Percentiles rank a stretch among this genome's conserved stretches.
Conservation (phyloP, 2,329 filamentous ascomycete genomes). For the Mycocentrospora acerina region DNA sequence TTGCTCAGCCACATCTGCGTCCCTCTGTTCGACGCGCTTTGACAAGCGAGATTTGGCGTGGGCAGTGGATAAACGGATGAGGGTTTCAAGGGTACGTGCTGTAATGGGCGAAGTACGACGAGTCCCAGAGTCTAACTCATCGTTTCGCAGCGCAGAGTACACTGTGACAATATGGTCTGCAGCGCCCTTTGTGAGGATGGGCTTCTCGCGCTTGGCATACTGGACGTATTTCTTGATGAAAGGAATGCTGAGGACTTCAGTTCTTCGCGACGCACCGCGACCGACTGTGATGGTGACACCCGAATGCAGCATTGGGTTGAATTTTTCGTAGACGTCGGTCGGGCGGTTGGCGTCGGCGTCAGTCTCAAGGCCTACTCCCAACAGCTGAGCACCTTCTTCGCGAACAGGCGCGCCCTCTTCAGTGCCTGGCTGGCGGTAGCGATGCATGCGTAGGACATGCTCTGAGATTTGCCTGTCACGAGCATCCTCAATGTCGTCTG, state of each 20-base stretch:
- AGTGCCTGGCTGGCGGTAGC: conserved; percentile 86
- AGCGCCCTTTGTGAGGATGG: conserved; percentile 84
- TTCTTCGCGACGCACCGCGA: conserved; percentile 71
- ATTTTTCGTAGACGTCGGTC: conserved; percentile 94
- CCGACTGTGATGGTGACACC: conserved; percentile 78
- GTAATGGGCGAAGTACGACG: conserved; percentile 93
- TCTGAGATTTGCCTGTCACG: conserved; percentile 90
- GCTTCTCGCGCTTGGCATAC: conserved; percentile 92
- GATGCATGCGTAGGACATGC: conserved; percentile 95
- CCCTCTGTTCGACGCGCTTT: conserved; percentile 82
- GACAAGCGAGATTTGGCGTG: conserved; percentile 92
- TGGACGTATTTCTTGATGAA: conserved; percentile 99
- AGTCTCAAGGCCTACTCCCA: conserved; percentile 82
- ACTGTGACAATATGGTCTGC: conserved; percentile 88
- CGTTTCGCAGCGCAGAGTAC: conserved; percentile 90
- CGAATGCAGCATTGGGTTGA: conserved; percentile 91
- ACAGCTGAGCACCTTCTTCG: conserved; percentile 78
- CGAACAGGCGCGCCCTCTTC: conserved; percentile 95
- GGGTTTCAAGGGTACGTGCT: conserved; percentile 91
- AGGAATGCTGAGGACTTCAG: conserved; percentile 89
- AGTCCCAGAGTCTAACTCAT: conserved; percentile 93
- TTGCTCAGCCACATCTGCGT: conserved; percentile 82
- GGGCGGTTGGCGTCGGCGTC: conserved; percentile 72
- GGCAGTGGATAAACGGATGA: conserved; percentile 96
- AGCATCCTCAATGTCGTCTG: conserved; percentile 95